Conservation (phyloP, 495 filamentous ascomycete species). For the Bacidia rubella region DNA sequence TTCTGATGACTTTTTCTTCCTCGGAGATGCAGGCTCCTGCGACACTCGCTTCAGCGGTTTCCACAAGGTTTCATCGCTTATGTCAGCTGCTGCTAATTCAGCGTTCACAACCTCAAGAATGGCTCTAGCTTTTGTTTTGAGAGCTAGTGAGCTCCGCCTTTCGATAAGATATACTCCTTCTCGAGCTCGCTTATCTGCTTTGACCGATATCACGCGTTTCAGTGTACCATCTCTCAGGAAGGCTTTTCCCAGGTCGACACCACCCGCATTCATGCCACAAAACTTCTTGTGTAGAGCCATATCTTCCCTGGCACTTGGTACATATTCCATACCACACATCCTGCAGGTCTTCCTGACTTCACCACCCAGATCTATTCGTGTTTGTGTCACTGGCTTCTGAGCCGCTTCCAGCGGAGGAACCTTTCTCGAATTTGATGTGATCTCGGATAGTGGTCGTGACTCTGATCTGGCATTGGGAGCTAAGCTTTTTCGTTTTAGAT, state of each 20-base stretch:
- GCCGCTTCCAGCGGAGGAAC: constrained; percentile 12
- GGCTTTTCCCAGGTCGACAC: constrained; percentile 48
- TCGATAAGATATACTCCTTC: constrained; percentile 42
- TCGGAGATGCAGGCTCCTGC: constrained; percentile 21
- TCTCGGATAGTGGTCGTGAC: constrained; percentile 31
- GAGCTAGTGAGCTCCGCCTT: constrained; percentile 36
- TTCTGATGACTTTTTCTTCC: constrained; percentile 10
- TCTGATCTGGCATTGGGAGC: constrained; percentile 18
- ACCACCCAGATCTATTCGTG: constrained; percentile 53
- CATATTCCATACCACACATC: constrained; percentile 58
- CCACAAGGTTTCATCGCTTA: constrained; percentile 48
- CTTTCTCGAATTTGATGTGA: constrained; percentile 35
- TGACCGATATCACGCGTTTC: constrained; percentile 35
- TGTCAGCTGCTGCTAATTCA: constrained; percentile 50
- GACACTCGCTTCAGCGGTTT: constrained; percentile 32
- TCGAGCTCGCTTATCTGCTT: constrained; percentile 33
- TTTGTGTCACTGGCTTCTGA: constrained; percentile 41
- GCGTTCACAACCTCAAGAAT: constrained; percentile 54
- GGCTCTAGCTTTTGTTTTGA: constrained; percentile 44
- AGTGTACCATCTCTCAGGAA: constrained; percentile 32
- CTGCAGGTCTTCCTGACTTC: constrained; percentile 46
- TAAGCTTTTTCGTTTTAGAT: constrained; percentile 40
- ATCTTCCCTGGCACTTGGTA: constrained; percentile 52
- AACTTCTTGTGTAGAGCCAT: constrained; percentile 51
- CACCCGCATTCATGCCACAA: constrained; percentile 51